These are phyloP conservation scores for Crithidia thermophila DNA, from an alignment of 208 protist species.

Conservation along the genomic window DNA sequence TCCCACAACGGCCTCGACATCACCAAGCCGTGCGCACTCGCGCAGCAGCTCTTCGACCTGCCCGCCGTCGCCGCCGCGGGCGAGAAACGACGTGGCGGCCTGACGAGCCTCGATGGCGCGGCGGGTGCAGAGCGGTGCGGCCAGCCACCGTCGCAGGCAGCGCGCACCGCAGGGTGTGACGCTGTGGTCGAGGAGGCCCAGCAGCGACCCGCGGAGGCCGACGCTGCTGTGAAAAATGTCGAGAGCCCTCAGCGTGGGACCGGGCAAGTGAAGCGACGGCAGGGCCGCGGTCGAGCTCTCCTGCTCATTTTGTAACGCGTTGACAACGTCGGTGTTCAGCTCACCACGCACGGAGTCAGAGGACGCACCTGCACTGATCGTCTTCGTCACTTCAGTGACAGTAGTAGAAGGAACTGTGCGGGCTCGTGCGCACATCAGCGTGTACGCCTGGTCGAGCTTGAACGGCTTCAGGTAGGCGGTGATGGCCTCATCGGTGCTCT, in stretches of 20 bases:
- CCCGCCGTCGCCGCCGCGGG: slow-evolving; percentile 37
- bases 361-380: no score
- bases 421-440: slow-evolving; percentile 30
- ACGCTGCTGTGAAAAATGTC: slow-evolving; percentile 83
- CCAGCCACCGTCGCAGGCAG: slow-evolving; percentile 69
- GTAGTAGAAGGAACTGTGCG: no score
- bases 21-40: slow-evolving; percentile 69
- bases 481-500: slow-evolving; percentile 49
- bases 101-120: slow-evolving; percentile 46
- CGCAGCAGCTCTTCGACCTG: slow-evolving; percentile 58
- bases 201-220: slow-evolving; percentile 45
- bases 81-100: slow-evolving; percentile 53
- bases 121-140: slow-evolving; percentile 50
- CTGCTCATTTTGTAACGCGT: neutral
- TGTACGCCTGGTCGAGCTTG: slow-evolving; percentile 58
- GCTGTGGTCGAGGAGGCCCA: slow-evolving; percentile 73
- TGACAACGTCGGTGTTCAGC: no score
- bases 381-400: no score
- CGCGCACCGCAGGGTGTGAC: slow-evolving; percentile 64
- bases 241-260: slow-evolving; percentile 73
- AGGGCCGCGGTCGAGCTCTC: neutral
- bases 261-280: slow-evolving; percentile 58
- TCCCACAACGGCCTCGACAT: slow-evolving; percentile 76
- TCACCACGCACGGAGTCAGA: no score
- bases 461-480: slow-evolving; percentile 59